Evolutionary conservation across 306 rosid species (phyloP), one percentile per base, ranked within the genome.

Genomic region (Vachellia collinsii): DNA sequence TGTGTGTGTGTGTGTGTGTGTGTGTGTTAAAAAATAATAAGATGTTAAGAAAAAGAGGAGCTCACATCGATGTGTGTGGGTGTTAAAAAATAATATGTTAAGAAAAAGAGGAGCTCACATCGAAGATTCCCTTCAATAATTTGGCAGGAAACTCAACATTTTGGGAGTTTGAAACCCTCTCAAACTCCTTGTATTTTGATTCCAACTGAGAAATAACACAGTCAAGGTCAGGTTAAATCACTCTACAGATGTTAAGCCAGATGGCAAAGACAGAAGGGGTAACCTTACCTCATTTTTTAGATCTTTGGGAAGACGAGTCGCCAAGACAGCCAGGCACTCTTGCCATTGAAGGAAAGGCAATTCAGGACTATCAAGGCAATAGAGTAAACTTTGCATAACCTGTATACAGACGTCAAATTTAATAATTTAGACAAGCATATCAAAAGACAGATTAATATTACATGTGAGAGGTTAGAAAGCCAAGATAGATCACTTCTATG

Each of bases 311-410:
- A 96, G 98, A 73, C 99, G 98, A 74, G 84, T 92, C 34, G 97
- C 97, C 70, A 93, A 89, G 86, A 96, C 99, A 71, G 99, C 87
- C 23, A 93, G 85, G 90, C 97, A 92, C 83, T 96, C 99, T 96
- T 96, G 99, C 99, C 99, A 96, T 88, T 96, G 99, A 85, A 96
- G 97, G 86, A 89, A 90, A 81, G 99, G 99, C 63, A 96, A 87
- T 86, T 96, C 97, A 56, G 99, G 99, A 86, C 97, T 96, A 84
- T 96, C 99, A 29, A 96, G 98, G 89, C 98, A 93, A 84, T 85
- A 83, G 81, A 96, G 97, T 86, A 96, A 88, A 87, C 81, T 92
- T 87, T 90, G 94, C 87, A 92, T 92, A 75, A 96, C 99, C 99
- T 96, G 89, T 89, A 77, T 77, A 79, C 72, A 78, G 63, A 78